phyloP scores from a whole-genome alignment of 345 rosid genomes.

The Schrenkiella parvula region DNA sequence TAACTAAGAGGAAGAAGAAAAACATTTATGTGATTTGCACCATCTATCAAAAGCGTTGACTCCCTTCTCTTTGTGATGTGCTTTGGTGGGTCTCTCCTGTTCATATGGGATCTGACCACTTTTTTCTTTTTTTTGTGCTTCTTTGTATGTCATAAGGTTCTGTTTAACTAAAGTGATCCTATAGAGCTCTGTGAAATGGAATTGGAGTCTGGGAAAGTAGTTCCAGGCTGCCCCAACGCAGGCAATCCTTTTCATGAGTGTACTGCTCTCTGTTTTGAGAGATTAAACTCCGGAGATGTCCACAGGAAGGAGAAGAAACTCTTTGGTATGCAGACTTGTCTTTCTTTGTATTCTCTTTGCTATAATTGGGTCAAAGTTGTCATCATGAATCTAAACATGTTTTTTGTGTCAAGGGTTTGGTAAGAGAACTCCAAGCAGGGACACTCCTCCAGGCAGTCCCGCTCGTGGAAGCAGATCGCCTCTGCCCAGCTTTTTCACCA shows the following conservation, averaged over 20 bases:
- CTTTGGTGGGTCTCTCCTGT: not conserved
- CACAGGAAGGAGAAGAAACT: conserved; percentile 29
- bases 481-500: conserved; percentile 18
- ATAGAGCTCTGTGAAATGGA: conserved; percentile 9
- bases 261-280: conserved; percentile 14
- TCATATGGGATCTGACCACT: not conserved
- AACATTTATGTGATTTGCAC: not conserved
- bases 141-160: not conserved
- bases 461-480: conserved; percentile 33
- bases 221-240: conserved; percentile 28
- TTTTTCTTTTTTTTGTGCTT: not conserved
- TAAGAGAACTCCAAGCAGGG: conserved; percentile 29
- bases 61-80: not conserved
- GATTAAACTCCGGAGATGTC: conserved; percentile 14
- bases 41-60: conserved; percentile 19
- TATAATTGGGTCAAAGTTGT: not conserved
- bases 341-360: not conserved
- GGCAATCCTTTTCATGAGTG: conserved; percentile 35
- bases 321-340: conserved; percentile 15
- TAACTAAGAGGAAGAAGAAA: not conserved
- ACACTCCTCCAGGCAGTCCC: conserved; percentile 21
- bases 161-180: not conserved
- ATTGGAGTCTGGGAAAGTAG: conserved; percentile 21
- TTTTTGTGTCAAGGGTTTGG: conserved; percentile 23
- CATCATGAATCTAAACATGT: conserved; percentile 13